phyloP scores from a whole-genome alignment of 2,329 filamentous ascomycete genomes.

The Alternaria angustiovoidea region DNA sequence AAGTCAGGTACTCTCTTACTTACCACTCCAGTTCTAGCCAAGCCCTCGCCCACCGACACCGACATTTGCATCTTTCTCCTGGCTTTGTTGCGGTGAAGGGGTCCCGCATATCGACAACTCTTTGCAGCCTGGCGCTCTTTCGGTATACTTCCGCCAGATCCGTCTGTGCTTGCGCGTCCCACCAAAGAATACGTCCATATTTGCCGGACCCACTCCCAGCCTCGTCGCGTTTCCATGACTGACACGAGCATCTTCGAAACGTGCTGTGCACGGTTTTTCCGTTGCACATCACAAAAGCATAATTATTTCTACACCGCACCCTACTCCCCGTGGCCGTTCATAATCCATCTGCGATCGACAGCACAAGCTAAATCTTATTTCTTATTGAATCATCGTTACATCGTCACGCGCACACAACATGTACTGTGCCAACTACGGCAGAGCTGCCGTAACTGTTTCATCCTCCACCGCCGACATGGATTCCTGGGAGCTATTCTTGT shows the following conservation, averaged over 20 bases:
- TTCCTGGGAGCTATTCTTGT: slow-evolving; percentile 44
- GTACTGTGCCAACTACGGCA: slow-evolving; percentile 37
- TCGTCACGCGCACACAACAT: not conserved
- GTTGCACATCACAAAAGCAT: slow-evolving; percentile 13
- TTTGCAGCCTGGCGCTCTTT: slow-evolving; percentile 11
- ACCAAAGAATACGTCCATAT: slow-evolving; percentile 32
- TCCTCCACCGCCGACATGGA: slow-evolving; percentile 31
- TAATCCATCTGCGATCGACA: not conserved
- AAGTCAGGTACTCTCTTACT: not conserved
- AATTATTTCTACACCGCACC: not conserved
- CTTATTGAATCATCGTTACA: not conserved
- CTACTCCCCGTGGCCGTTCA: slow-evolving; percentile 1
- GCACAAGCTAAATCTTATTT: slow-evolving; percentile 8
- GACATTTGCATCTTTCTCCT: slow-evolving; percentile 13
- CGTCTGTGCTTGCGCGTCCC: slow-evolving; percentile 44
- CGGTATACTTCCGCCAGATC: slow-evolving; percentile 45
- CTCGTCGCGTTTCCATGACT: slow-evolving; percentile 35
- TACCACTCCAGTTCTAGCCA: not conserved
- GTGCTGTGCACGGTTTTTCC: slow-evolving; percentile 13
- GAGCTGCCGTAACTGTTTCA: slow-evolving; percentile 45
- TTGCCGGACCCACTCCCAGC: slow-evolving; percentile 40
- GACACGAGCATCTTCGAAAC: slow-evolving; percentile 17
- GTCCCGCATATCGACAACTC: slow-evolving; percentile 12
- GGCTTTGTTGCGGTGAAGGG: slow-evolving; percentile 16
- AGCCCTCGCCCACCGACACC: slow-evolving; percentile 15